Evolutionary conservation across 2,329 filamentous ascomycete species (phyloP).

Genomic region (Apiospora koreana): DNA sequence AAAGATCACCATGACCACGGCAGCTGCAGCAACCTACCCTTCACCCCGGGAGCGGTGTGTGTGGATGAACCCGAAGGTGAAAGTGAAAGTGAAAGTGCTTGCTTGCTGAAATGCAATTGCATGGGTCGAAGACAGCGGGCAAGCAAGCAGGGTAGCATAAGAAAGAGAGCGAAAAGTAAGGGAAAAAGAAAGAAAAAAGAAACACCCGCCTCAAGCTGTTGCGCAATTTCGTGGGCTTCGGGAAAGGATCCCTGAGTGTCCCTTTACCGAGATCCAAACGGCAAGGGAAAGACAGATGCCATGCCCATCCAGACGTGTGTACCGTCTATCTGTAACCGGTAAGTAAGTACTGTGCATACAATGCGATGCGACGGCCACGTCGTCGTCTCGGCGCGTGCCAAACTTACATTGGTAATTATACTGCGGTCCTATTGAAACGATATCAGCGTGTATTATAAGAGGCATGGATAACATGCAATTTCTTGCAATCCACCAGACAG

Average conservation of each 20-base stretch:
- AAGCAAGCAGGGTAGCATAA: too few relatives aligned
- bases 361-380: too few relatives aligned
- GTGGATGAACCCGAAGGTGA: too few relatives aligned
- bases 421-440: too few relatives aligned
- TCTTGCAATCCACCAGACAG: too few relatives aligned
- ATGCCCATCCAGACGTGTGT: too few relatives aligned
- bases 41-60: neutral
- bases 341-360: neutral
- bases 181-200: neutral
- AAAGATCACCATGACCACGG: neutral
- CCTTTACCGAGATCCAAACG: slow-evolving; percentile 8
- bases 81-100: neutral
- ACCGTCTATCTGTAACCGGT: neutral
- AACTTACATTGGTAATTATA: too few relatives aligned
- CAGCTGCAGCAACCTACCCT: neutral
- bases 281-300: neutral
- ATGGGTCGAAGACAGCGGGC: neutral
- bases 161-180: neutral
- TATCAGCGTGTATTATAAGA: too few relatives aligned
- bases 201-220: neutral
- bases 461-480: too few relatives aligned
- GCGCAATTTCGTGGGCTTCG: neutral
- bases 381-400: too few relatives aligned
- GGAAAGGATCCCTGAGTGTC: neutral
- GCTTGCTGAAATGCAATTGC: neutral